Base-by-base conservation (phyloP, 371 early-diverging fungal genomes). In the Capillidium heterosporum region DNA sequence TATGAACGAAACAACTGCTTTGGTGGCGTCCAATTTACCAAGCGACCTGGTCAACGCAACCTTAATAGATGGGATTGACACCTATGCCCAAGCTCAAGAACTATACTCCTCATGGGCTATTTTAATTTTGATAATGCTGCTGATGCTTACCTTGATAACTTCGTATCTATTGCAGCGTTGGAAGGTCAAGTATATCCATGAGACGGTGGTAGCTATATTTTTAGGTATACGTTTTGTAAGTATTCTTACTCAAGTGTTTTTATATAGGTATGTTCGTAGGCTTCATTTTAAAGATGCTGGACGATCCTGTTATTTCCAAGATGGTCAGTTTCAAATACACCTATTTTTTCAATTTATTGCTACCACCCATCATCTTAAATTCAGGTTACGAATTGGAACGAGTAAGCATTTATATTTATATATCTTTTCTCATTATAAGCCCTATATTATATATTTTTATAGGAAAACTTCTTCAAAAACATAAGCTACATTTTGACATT, bases 301-400 rank as follows among this genome's bases (percentile, higher is more conserved):
- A 84, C 7, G 85, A 77, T 26, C 66, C 73, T 8, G 75, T 78
- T 48, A 74, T 91, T 47, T 82, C 82, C 64, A 73, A 76, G 32
- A 84, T 90, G 77, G 84, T 95, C 24, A 82, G 88, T 28, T 95
- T 95, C 60, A 84, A 92, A 59, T 82, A 86, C 65, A 76, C 84
- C 0, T 82, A 87, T 53, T 95, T 95, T 61, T 94, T 94, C 74
- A 95, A 93, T 64, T 65, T 95, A 56, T 65, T 95, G 4, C 76
- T 95, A 46, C 96, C 96, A 24, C 96, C 96, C 2, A 92, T 95
- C 61, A 93, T 95, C 61, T 72, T 95, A 23, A 87, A 92, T 65
- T 91, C 90, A 17, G 94, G 94, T 0, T 95, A 89, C 63, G 89
- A 89, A 51, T 71, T 95, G 72, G 88, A 93, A 61, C 72, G 80